A percentile compares a stretch with the other conserved stretches of the same genome.
Evolutionary conservation across 352 stramenopile genomes (phyloP).

Genomic region (Globisporangium spiculum): DNA sequence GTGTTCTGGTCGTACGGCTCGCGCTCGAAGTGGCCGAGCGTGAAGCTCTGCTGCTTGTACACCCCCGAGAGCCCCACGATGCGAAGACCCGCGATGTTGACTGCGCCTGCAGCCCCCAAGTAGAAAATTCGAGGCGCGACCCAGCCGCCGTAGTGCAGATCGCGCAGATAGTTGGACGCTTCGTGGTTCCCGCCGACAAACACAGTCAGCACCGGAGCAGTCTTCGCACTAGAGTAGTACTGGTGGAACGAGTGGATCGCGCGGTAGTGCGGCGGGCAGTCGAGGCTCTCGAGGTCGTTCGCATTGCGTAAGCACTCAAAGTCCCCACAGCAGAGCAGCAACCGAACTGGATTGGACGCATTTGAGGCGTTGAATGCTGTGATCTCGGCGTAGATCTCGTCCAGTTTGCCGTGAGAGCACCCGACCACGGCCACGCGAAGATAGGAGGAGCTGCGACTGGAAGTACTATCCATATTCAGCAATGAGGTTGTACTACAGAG

Average conservation of each 20-base stretch:
- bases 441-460: neutral
- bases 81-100: slow-evolving; percentile 75
- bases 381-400: slow-evolving; percentile 89
- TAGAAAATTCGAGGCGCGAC: slow-evolving; percentile 97
- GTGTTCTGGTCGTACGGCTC: slow-evolving; percentile 22
- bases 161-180: slow-evolving; percentile 89
- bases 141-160: slow-evolving; percentile 94
- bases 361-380: slow-evolving; percentile 42
- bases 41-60: slow-evolving; percentile 83
- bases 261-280: slow-evolving; percentile 90
- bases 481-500: neutral
- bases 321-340: slow-evolving; percentile 94
- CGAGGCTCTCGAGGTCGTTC: slow-evolving; percentile 83
- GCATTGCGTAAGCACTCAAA: slow-evolving; percentile 92
- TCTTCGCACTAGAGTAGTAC: slow-evolving; percentile 89
- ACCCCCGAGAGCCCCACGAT: slow-evolving; percentile 94
- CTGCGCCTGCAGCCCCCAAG: slow-evolving; percentile 84
- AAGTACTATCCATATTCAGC: neutral
- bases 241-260: slow-evolving; percentile 78
- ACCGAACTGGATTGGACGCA: slow-evolving; percentile 48
- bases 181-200: slow-evolving; percentile 97
- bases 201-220: slow-evolving; percentile 88
- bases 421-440: slow-evolving; percentile 81
- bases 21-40: slow-evolving; percentile 65
- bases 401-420: slow-evolving; percentile 93